These are phyloP conservation scores for Dictyostelium intermedium DNA, from an alignment of 78 protist species.

Conservation along the genomic window DNA sequence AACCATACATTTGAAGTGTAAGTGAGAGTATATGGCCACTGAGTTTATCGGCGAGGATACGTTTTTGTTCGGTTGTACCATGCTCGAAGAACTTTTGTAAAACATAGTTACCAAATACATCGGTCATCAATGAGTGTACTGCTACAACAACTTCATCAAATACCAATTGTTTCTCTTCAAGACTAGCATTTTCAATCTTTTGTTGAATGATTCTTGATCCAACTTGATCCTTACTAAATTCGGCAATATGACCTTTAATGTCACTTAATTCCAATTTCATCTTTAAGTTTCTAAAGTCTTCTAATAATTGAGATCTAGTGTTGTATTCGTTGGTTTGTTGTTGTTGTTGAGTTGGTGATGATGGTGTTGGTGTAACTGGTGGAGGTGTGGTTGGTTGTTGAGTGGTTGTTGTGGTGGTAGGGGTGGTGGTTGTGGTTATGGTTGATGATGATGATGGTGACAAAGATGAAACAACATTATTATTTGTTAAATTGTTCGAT, in stretches of 20 bases:
- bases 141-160: conserved; percentile 90
- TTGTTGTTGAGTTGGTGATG: not conserved
- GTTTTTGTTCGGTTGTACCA: conserved; percentile 86
- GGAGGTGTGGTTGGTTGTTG: not conserved
- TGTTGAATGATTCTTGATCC: conserved; percentile 99
- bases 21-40: conserved; percentile 89
- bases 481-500: not conserved
- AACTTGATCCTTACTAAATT: conserved; percentile 96
- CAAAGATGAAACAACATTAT: not conserved
- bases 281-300: conserved; percentile 77
- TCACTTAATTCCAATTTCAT: conserved; percentile 80
- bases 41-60: conserved; percentile 80
- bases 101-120: conserved; percentile 99
- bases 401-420: not conserved
- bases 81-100: conserved; percentile 98
- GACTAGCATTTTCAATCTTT: conserved; percentile 90
- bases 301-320: conserved; percentile 72
- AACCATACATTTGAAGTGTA: conserved; percentile 98
- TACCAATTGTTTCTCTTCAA: conserved; percentile 88
- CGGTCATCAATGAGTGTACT: conserved; percentile 90
- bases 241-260: conserved; percentile 91
- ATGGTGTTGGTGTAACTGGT: not conserved
- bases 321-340: not conserved
- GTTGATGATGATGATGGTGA: not conserved
- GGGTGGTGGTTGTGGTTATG: not conserved